Evolutionary conservation across 2,329 filamentous ascomycete species (phyloP), one percentile per base, ranked within the genome.

Genomic region (Colletotrichum chrysophilum): DNA sequence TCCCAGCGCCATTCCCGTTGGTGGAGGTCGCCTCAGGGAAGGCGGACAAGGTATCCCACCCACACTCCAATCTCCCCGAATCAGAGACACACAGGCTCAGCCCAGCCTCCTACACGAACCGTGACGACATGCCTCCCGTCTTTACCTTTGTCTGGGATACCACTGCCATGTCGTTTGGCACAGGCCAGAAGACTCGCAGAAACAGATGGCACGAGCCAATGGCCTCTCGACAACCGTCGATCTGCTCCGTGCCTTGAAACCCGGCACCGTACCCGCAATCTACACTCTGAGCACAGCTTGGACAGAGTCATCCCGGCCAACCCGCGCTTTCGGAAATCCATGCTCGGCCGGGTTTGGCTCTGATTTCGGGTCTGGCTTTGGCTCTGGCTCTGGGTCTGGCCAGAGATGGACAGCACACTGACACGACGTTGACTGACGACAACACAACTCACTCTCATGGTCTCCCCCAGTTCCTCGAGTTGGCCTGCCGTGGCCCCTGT

Each of bases 191-290:
- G 48, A 70, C 28, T 52, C 43, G 69, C 64, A 64, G 62, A 75
- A 75, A 68, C 69, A 73, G 70, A 75, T 75, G 73, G 70, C 73
- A 75, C 48, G 43, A 66, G 56, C 73, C 69, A 75, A 75, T 75
- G 36, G 70, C 52, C 73, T 56, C 26, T 68, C 62, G 58, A n/a
- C 21, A 24, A 56, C 18, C 64, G 48, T 30, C 68, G 70, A 75
- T 26, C 69, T 75, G 73, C 58, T 65, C 65, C 60, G 66, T 70
- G 55, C 74, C 74, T 66, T 76, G 74, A 76, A 76, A 76, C 74
- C 71, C 65, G 60, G 66, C 71, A 66, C 52, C 18, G 34, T 34
- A 43, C 61, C 26, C 65, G 52, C 58, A 70, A 65, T 48, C 61
- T 55, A 12, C 12, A 26, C 38, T 36, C 36, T 32, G 56, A 28